These are phyloP conservation scores for Amaranthus tricolor DNA, from an alignment of 179 eudicot genomes.

Conservation along the genomic window DNA sequence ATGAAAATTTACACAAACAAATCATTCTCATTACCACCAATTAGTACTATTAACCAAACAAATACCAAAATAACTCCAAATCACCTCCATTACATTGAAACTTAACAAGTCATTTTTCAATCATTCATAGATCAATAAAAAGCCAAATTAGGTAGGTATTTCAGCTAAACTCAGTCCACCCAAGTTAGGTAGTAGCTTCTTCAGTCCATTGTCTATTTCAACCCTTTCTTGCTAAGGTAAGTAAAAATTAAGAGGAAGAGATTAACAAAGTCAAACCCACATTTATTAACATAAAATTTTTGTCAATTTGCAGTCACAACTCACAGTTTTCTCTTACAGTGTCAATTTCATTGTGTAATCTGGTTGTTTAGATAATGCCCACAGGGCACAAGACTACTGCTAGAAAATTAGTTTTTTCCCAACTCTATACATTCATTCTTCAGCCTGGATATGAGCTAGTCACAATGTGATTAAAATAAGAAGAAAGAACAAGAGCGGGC, in stretches of 20 bases:
- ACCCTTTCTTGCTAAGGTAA: not conserved
- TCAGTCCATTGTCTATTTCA: conserved; percentile 16
- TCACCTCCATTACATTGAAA: too few species aligned
- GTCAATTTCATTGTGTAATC: conserved; percentile 2
- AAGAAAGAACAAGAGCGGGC: not conserved
- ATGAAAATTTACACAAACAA: too few species aligned
- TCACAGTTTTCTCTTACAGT: not conserved
- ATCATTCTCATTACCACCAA: too few species aligned
- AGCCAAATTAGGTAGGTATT: not conserved
- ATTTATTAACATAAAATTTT: conserved; percentile 8
- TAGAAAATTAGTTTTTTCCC: conserved; percentile 6
- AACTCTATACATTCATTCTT: conserved; percentile 12
- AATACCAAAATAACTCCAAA: too few species aligned
- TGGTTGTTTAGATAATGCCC: conserved; percentile 17
- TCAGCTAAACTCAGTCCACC: conserved; percentile 14
- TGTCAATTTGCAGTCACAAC: conserved; percentile 11
- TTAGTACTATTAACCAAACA: too few species aligned
- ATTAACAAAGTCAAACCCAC: conserved; percentile 16
- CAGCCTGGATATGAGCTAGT: conserved; percentile 21
- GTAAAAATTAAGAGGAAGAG: not conserved
- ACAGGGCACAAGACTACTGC: not conserved
- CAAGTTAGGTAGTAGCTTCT: not conserved
- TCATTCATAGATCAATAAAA: not conserved
- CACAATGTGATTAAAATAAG: conserved; percentile 7
- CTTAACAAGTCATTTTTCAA: not conserved